Evolutionary conservation across 176 grass and related monocot genomes (phyloP).

Genomic region (Urochloa ruziziensis): DNA sequence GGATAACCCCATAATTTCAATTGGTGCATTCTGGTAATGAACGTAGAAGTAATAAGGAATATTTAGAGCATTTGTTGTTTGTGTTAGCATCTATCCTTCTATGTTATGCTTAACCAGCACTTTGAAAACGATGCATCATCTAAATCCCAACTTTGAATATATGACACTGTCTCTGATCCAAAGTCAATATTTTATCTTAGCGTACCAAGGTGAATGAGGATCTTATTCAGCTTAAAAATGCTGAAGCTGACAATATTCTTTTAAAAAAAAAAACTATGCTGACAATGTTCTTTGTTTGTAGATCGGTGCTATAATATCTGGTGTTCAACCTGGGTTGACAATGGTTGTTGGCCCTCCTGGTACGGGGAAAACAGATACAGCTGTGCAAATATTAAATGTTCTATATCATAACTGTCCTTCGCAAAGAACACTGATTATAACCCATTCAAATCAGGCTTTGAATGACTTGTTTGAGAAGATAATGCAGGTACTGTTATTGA

Average conservation of each 20-base stretch:
- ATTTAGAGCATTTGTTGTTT: slow-evolving; percentile 18
- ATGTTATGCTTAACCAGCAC: background rate
- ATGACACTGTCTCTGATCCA: background rate
- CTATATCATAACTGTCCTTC: slow-evolving; percentile 99
- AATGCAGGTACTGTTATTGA: slow-evolving; percentile 74
- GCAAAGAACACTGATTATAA: slow-evolving; percentile 97
- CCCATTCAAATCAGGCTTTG: slow-evolving; percentile 97
- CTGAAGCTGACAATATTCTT: slow-evolving; percentile 21
- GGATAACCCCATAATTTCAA: slow-evolving; percentile 12
- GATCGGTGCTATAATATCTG: slow-evolving; percentile 95
- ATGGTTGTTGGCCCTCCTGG: slow-evolving; percentile 99
- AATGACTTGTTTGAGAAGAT: slow-evolving; percentile 99
- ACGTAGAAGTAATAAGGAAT: background rate
- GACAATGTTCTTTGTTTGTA: slow-evolving; percentile 35
- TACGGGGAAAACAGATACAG: slow-evolving; percentile 98
- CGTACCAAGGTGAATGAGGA: background rate
- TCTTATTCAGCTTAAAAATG: slow-evolving; percentile 20
- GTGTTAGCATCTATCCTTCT: background rate
- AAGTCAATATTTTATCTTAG: background rate
- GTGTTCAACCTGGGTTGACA: slow-evolving; percentile 90
- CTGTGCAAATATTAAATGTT: slow-evolving; percentile 98
- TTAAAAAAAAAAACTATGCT: no score
- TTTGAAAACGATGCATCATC: background rate
- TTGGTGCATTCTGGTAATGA: slow-evolving; percentile 2
- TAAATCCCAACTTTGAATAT: background rate